Evolutionary conservation across 2,329 filamentous ascomycete species (phyloP), one percentile per base, ranked within the genome.

Genomic region (Hypoxylon sp.): DNA sequence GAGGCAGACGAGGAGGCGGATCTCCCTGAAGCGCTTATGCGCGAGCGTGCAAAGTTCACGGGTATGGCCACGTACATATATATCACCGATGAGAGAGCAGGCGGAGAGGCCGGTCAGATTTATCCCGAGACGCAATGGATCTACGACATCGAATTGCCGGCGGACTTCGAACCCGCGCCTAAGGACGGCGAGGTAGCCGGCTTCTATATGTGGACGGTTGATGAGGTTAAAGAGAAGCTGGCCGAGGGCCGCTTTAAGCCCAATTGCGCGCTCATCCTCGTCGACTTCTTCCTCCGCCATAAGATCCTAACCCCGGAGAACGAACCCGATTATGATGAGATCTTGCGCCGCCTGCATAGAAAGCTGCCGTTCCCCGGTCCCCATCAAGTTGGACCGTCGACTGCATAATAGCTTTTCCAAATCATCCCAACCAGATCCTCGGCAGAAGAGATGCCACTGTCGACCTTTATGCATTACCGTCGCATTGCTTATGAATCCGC

Each of bases 111-210:
- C 8, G 90, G 89, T 10, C 83, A 96, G 72, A 84, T 97, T 74
- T 94, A 97, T 79, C 95, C 95, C 0, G 95, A 98, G 79, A 89
- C 89, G 72, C 90, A 98, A 79, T 97, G 93, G 81, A 82, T 97
- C 46, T 99, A 95, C 79, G 93, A 99, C 76, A 80, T 98, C 65
- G 89, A 93, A 77, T 81, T 99, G 67, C 85, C 89, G 1, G 78
- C 81, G 4, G 87, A 88, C 62, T 83, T 93, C 3, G 80, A 87
- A 34, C 93, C 91, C 11, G 85, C 84, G 74, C 94, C 94, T 17
- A 89, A 91, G 61, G 95, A 99, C 76, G 89, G 90, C 55, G 95
- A 99, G 80, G 95, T 97, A 4, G 92, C 93, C 73, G 87, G 88
- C 64, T 98, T 98, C 75, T 85, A 87, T 74, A 82, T 97, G 60